Evolutionary conservation across 441 rosid species (phyloP), one percentile per base, ranked within the genome.

Genomic region (Gossypium laxum): DNA sequence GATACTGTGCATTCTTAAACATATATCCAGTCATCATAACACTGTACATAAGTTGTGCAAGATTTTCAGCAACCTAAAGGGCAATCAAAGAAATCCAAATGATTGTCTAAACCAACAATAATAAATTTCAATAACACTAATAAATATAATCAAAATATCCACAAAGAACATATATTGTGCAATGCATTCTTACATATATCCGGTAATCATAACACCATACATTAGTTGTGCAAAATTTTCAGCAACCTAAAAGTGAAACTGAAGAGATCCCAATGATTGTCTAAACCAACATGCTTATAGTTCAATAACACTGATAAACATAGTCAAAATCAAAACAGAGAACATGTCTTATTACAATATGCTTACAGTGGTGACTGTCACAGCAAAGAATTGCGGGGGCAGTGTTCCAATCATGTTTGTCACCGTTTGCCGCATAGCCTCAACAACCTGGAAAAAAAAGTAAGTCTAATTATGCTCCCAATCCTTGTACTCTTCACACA

Each of bases 21-120:
- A 94, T 91, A 80, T 94, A 94, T 58, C 98, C 98, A 67, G 98
- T 94, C 97, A 94, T 91, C 90, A 94, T 77, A 34, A 94, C 89
- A 12, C 98, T 89, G 78, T 90, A 90, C 98, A 94, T 92, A 56
- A 94, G 87, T 82, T 94, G 97, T 3, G 98, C 96, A 75, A 94
- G 97, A 80, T 91, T 90, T 76, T 94, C 98, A 71, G 97, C 98
- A 63, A 94, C 98, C 98, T 92, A 84, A 71, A 73, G 66, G 74
- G 75, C 14, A 60, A 63, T 26, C 34, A 57, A 72, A 70, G 50
- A 45, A 74, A 41, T 62, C 64, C 57, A 48, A 45, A 57, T 69
- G 52, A 65, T 34, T 3, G 66, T 34, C 67, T 14, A 28, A 54
- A 26, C 58, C 38, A 22, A 66, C 70, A n/a, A 48, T 11, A 12